These are phyloP conservation scores for Acacia acuminata DNA, from an alignment of 306 rosid genomes.

Conservation along the genomic window DNA sequence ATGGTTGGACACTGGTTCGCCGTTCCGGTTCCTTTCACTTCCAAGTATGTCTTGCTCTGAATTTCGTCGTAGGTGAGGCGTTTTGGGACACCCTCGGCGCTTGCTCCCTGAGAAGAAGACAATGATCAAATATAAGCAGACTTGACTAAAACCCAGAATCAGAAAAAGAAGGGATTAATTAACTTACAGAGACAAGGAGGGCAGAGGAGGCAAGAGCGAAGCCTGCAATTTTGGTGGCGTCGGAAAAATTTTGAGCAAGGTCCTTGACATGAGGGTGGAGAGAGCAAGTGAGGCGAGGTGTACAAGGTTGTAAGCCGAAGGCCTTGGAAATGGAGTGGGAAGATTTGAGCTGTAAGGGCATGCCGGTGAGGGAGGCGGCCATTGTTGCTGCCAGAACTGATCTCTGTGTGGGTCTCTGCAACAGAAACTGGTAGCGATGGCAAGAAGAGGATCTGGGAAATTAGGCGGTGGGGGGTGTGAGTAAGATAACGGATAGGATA, in stretches of 20 bases:
- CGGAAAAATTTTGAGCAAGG: constrained; percentile 62
- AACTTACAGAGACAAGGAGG: constrained; percentile 84
- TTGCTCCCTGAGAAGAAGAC: constrained; percentile 70
- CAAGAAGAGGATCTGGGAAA: constrained; percentile 25
- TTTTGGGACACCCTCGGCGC: constrained; percentile 88
- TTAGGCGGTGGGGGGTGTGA: constrained; percentile 51
- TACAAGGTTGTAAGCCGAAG: constrained; percentile 38
- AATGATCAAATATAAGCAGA: neutral
- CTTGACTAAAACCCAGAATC: neutral
- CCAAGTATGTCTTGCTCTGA: constrained; percentile 93
- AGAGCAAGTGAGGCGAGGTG: constrained; percentile 37
- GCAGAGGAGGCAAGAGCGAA: constrained; percentile 98
- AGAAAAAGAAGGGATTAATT: neutral
- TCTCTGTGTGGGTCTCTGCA: neutral
- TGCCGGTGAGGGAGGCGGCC: constrained; percentile 93
- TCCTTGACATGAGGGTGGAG: constrained; percentile 58
- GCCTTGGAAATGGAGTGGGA: constrained; percentile 49
- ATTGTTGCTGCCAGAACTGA: constrained; percentile 33
- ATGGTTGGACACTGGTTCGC: constrained; percentile 98
- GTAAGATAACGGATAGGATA: constrained; percentile 75
- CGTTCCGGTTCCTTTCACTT: constrained; percentile 91
- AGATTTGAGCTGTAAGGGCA: constrained; percentile 59
- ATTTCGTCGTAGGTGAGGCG: constrained; percentile 87
- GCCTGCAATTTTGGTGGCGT: constrained; percentile 90
- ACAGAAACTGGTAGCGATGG: neutral